phyloP scores from a whole-genome alignment of 2,329 filamentous ascomycete species.

The Penicillium sp. region DNA sequence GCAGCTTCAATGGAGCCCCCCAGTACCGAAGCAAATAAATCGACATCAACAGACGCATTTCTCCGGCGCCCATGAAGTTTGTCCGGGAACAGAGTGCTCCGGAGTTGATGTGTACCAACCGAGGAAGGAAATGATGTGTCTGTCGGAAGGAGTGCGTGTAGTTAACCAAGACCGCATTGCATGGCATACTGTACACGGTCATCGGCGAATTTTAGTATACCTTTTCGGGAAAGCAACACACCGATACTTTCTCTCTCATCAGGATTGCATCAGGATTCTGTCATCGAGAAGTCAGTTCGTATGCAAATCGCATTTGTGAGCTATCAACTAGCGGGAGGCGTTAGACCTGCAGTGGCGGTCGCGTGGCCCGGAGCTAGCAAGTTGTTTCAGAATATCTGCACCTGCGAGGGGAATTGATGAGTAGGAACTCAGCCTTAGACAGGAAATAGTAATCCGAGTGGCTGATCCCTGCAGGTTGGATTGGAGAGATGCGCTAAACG shows the following conservation, averaged over 20 bases:
- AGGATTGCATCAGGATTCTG: not conserved
- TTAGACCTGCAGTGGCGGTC: slow-evolving; percentile 17
- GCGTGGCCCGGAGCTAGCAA: slow-evolving; percentile 20
- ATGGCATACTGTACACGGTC: not conserved
- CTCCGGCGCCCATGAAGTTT: not conserved
- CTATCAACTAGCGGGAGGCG: slow-evolving; percentile 14
- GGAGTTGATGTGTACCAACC: not conserved
- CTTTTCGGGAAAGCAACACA: not conserved
- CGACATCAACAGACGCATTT: not conserved
- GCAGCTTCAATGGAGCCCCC: not conserved
- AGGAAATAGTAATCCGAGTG: slow-evolving; percentile 1
- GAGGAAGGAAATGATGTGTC: slow-evolving; percentile 3
- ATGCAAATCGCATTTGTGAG: slow-evolving; percentile 12
- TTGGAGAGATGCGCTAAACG: slow-evolving; percentile 1
- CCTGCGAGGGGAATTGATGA: not conserved
- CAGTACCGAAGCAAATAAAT: not conserved
- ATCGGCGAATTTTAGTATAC: not conserved
- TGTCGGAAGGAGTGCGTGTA: not conserved
- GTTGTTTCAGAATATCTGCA: slow-evolving; percentile 19
- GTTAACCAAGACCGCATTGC: not conserved
- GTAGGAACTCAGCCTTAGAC: not conserved
- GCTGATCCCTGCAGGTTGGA: slow-evolving; percentile 16
- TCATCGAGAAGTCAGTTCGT: not conserved
- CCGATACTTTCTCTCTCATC: not conserved
- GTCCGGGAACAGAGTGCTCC: slow-evolving; percentile 6